phyloP scores from a whole-genome alignment of 768 basidiomycete genomes.

The Cubamyces lactineus region DNA sequence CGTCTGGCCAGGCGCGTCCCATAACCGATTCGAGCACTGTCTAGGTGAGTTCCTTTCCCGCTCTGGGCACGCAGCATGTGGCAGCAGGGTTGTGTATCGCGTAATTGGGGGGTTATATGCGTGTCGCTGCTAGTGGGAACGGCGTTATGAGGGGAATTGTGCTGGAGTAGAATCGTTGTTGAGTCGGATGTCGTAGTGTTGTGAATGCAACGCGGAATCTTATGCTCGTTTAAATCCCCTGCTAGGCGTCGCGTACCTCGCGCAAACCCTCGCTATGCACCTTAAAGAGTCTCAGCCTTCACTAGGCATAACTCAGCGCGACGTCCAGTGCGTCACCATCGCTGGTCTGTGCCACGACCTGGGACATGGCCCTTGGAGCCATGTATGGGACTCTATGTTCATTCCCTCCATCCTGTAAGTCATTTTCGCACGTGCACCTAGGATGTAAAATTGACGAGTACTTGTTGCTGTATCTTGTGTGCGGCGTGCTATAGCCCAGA shows the following conservation, averaged over 20 bases:
- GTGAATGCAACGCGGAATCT: too few relatives aligned
- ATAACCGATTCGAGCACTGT: constrained; percentile 84
- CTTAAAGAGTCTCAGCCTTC: constrained; percentile 60
- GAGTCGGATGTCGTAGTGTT: too few relatives aligned
- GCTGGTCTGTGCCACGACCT: constrained; percentile 86
- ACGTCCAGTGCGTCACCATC: constrained; percentile 76
- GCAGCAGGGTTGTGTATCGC: too few relatives aligned
- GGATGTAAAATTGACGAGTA: background rate
- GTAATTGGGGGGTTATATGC: too few relatives aligned
- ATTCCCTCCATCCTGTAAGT: constrained; percentile 69
- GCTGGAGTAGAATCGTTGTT: too few relatives aligned
- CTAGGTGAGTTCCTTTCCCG: constrained; percentile 53
- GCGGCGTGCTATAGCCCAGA: constrained; percentile 40
- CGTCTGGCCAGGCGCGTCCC: constrained; percentile 78
- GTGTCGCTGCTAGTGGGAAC: too few relatives aligned
- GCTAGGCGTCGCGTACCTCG: constrained; percentile 75
- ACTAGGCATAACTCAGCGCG: constrained; percentile 68
- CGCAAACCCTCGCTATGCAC: constrained; percentile 62
- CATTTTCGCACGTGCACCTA: too few relatives aligned
- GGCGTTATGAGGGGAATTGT: too few relatives aligned
- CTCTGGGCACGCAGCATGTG: background rate
- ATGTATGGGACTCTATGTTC: constrained; percentile 79
- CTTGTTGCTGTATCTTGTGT: background rate
- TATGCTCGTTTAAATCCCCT: too few relatives aligned
- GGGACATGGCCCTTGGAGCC: constrained; percentile 85